Percentiles rank a stretch among this genome's conserved stretches.
phyloP scores from a whole-genome alignment of 1,284 basidiomycete species.

The Pseudozyma sp. region DNA sequence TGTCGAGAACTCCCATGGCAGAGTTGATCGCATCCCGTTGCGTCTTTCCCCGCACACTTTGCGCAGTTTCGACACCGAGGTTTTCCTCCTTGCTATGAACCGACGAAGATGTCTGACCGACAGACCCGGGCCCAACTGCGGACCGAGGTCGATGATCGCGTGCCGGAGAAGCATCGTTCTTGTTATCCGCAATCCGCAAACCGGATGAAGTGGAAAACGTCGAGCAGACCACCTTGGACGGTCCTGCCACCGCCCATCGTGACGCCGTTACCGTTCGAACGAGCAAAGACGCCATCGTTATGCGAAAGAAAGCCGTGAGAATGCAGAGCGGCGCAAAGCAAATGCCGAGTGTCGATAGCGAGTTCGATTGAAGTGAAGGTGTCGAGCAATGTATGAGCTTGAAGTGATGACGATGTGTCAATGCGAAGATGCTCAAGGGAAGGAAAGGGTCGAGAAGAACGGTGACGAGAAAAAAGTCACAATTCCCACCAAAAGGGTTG shows the following conservation, averaged over 20 bases:
- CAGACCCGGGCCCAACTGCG: slow-evolving; percentile 9
- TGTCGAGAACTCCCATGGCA: slow-evolving; percentile 38
- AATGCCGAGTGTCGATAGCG: neutral
- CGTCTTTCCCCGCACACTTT: slow-evolving; percentile 10
- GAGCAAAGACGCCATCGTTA: slow-evolving; percentile 26
- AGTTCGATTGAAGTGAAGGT: no score
- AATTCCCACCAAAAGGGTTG: neutral
- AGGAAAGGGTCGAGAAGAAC: neutral
- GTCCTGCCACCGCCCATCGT: slow-evolving; percentile 11
- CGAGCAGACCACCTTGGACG: slow-evolving; percentile 5
- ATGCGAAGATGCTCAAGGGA: no score
- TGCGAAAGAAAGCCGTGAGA: neutral
- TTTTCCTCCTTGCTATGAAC: slow-evolving; percentile 21
- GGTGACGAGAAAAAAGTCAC: slow-evolving; percentile 5
- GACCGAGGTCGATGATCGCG: slow-evolving; percentile 27
- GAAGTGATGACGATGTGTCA: no score
- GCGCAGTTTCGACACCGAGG: neutral
- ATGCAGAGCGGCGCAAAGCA: neutral
- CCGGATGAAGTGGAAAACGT: slow-evolving; percentile 7
- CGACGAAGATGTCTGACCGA: slow-evolving; percentile 6
- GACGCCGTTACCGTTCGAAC: slow-evolving; percentile 4
- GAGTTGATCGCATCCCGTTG: slow-evolving; percentile 35
- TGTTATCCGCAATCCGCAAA: slow-evolving; percentile 26
- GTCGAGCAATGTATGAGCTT: no score
- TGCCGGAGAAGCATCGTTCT: slow-evolving; percentile 24